Base-by-base conservation (phyloP, 1,284 basidiomycete genomes). In the Vanrija sp. region DNA sequence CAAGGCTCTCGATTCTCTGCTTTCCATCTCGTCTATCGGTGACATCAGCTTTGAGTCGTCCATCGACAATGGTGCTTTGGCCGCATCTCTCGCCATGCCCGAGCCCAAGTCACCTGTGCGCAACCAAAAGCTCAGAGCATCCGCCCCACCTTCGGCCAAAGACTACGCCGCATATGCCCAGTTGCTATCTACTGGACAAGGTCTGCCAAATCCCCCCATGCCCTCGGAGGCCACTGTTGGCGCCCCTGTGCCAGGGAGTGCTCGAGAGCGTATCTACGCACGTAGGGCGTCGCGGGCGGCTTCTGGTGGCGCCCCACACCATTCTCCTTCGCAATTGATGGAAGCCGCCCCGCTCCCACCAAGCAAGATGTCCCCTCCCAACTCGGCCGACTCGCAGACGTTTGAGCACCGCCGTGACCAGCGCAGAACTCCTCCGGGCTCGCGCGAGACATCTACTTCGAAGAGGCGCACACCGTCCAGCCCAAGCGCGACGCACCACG, bases 31-130 rank as follows among this genome's bases (percentile, higher is more conserved):
- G 5, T 60, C 65, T 3, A 51, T 72, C 9, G 65, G 58, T 10
- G 68, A 74, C 49, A 71, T 73, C 51, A 55, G 63, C 16, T 75
- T 75, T 48, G 70, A 73, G 49, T 63, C 71, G 5, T 52, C 54
- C 29, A 69, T 75, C 57, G 69, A 70, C 25, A 57, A 66, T 12
- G 65, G 65, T 0, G 15, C 40, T 7, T 53, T 75, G 1, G 69
- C 69, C 16, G 66, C 68, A 16, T 65, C 67, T 1, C 57, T 74
- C 8, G 54, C 65, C 9, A 66, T 72, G 50, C 56, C 58, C 10
- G 64, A 68, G 56, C 29, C 49, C 16, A 52, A 51, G 12, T 45
- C 53, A 18, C 44, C 54, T 5, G 49, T 25, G 6, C 58, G 58
- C 15, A 57, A 45, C 25, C 43, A 45, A 7, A 56, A 56, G 16